Evolutionary conservation across 1,284 basidiomycete species (phyloP).

Genomic region (Coriolopsis trogii): DNA sequence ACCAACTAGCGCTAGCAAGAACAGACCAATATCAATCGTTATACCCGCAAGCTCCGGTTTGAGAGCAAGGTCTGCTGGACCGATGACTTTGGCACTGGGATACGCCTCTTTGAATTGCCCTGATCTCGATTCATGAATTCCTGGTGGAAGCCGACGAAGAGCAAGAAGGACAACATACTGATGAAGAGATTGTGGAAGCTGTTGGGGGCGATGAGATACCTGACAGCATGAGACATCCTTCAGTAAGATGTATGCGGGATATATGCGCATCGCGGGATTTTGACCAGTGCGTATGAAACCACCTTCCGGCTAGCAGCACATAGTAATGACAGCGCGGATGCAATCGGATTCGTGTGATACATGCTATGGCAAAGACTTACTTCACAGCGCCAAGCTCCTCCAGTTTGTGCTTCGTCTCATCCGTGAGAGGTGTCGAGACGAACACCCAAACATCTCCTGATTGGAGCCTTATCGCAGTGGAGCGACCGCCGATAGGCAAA

Average conservation of each 20-base stretch:
- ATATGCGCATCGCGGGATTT: too few species aligned
- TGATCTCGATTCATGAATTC: background rate
- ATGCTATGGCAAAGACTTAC: slow-evolving; percentile 33
- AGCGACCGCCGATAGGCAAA: slow-evolving; percentile 74
- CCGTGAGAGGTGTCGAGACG: slow-evolving; percentile 77
- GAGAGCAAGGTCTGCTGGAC: slow-evolving; percentile 52
- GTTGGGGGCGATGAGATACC: slow-evolving; percentile 65
- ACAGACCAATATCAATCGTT: slow-evolving; percentile 56
- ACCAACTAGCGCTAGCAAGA: too few species aligned
- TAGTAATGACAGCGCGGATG: too few species aligned
- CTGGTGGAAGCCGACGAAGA: too few species aligned
- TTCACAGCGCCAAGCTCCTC: slow-evolving; percentile 76
- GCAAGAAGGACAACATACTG: slow-evolving; percentile 46
- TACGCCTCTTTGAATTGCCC: slow-evolving; percentile 67
- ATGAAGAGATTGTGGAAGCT: slow-evolving; percentile 65
- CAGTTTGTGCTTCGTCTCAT: slow-evolving; percentile 69
- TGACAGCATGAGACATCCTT: slow-evolving; percentile 28
- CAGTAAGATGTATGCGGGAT: background rate
- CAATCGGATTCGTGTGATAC: too few species aligned
- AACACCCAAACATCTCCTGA: slow-evolving; percentile 78
- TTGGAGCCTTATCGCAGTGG: slow-evolving; percentile 76
- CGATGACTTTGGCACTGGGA: slow-evolving; percentile 72
- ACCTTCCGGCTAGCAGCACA: too few species aligned
- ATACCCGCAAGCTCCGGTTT: slow-evolving; percentile 37
- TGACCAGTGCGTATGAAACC: too few species aligned